Conservation (phyloP, 2,329 filamentous ascomycete genomes). For the Aspergillus costaricaensis region DNA sequence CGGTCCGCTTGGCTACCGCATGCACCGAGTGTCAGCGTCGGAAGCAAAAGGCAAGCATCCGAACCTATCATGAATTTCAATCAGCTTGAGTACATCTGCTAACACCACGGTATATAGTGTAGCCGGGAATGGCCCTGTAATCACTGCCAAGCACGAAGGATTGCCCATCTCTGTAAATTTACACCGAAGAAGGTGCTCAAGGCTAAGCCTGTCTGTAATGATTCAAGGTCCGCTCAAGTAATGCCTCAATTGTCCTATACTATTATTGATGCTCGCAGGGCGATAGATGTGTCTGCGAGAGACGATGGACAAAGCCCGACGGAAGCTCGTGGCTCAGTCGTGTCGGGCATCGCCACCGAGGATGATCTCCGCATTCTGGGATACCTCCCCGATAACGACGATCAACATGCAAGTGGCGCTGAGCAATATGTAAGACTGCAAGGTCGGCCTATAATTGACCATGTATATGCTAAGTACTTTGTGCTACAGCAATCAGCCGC, state of each 20-base stretch:
- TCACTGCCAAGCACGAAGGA: slow-evolving; percentile 51
- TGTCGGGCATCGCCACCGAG: not conserved
- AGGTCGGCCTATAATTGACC: too few relatives aligned
- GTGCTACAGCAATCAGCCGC: slow-evolving; percentile 6
- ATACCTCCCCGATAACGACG: slow-evolving; percentile 18
- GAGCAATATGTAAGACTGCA: not conserved
- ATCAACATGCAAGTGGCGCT: not conserved
- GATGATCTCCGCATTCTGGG: slow-evolving; percentile 21
- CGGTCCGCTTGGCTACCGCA: slow-evolving; percentile 26
- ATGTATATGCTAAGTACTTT: too few relatives aligned
- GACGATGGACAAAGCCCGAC: not conserved
- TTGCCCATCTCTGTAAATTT: slow-evolving; percentile 54
- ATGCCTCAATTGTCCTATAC: not conserved
- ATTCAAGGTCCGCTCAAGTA: slow-evolving; percentile 16
- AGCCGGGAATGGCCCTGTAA: slow-evolving; percentile 55
- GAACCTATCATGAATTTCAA: not conserved
- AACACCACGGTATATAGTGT: slow-evolving; percentile 38
- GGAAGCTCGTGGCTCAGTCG: not conserved
- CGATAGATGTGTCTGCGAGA: not conserved
- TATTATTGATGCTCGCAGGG: not conserved
- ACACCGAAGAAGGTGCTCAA: slow-evolving; percentile 33
- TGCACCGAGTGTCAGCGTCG: slow-evolving; percentile 54
- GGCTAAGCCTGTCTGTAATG: slow-evolving; percentile 3
- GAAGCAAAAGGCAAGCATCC: slow-evolving; percentile 50
- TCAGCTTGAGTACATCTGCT: not conserved